Evolutionary conservation across 202 grass and related monocot species (phyloP).

Genomic region (Hordeum pubiflorum): DNA sequence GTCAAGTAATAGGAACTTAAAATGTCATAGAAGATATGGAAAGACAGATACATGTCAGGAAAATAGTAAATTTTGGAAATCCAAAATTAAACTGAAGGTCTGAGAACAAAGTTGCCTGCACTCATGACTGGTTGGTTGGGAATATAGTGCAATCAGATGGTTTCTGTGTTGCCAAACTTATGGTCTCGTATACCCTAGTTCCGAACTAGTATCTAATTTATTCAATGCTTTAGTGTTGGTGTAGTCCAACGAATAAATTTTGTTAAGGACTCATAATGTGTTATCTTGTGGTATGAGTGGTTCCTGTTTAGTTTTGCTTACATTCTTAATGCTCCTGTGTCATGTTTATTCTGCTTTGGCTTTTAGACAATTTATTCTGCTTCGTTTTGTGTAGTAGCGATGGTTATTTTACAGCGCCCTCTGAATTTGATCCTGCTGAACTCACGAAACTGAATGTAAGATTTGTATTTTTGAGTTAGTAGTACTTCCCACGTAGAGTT

Average conservation of each 20-base stretch:
- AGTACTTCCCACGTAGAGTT: not conserved
- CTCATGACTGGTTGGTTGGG: not conserved
- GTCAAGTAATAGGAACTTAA: constrained; percentile 4
- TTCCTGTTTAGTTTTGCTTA: not conserved
- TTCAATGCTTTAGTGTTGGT: constrained; percentile 17
- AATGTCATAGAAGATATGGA: not conserved
- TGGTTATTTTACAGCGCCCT: constrained; percentile 37
- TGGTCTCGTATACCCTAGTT: not conserved
- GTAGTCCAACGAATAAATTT: not conserved
- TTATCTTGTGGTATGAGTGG: constrained; percentile 2
- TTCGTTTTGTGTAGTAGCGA: constrained; percentile 39
- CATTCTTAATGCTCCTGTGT: constrained; percentile 17
- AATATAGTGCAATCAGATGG: not conserved
- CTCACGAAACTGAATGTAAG: constrained; percentile 48
- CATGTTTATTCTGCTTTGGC: constrained; percentile 14
- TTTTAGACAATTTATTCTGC: not conserved
- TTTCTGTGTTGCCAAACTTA: not conserved
- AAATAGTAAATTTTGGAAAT: not conserved
- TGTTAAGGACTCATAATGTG: constrained; percentile 3
- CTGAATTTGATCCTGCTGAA: constrained; percentile 38
- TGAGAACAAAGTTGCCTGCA: not conserved
- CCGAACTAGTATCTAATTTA: constrained; percentile 2
- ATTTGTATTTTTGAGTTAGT: constrained; percentile 23
- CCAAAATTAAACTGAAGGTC: not conserved
- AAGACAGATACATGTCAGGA: not conserved